These are phyloP conservation scores for Candolleomyces efflorescens DNA, from an alignment of 768 basidiomycete species.

Conservation along the genomic window DNA sequence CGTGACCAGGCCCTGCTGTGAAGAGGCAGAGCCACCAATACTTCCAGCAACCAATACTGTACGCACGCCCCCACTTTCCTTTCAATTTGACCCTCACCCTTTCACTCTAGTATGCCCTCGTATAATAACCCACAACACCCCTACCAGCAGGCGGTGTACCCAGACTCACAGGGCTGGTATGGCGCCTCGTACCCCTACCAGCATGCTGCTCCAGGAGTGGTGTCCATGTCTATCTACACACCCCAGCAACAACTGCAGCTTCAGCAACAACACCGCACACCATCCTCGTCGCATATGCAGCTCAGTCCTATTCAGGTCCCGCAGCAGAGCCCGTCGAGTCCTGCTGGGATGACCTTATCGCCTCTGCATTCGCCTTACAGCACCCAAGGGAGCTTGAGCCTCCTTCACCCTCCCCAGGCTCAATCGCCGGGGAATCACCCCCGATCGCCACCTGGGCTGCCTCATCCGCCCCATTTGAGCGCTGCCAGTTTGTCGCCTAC, in stretches of 20 bases:
- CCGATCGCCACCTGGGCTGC: neutral
- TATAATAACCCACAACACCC: neutral
- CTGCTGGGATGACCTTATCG: neutral
- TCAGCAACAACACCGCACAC: too few relatives aligned
- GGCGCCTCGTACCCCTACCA: neutral
- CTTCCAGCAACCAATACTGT: neutral
- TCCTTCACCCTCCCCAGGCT: neutral
- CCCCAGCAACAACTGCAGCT: too few relatives aligned
- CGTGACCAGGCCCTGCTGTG: neutral
- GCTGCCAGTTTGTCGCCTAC: neutral
- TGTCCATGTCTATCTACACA: neutral
- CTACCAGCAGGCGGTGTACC: neutral
- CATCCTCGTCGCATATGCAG: neutral
- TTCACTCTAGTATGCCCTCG: neutral
- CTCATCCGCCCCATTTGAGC: neutral
- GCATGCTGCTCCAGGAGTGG: neutral
- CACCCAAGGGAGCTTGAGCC: neutral
- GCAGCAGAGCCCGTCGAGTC: neutral
- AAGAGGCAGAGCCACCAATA: neutral
- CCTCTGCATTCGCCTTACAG: neutral
- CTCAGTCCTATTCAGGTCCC: neutral
- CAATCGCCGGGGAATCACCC: neutral
- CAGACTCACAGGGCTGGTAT: constrained; percentile 2
- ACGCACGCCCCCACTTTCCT: too few relatives aligned
- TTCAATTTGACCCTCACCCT: neutral